Evolutionary conservation across 805 yeast genomes (phyloP).

Genomic region (Wickerhamiella spandovensis): DNA sequence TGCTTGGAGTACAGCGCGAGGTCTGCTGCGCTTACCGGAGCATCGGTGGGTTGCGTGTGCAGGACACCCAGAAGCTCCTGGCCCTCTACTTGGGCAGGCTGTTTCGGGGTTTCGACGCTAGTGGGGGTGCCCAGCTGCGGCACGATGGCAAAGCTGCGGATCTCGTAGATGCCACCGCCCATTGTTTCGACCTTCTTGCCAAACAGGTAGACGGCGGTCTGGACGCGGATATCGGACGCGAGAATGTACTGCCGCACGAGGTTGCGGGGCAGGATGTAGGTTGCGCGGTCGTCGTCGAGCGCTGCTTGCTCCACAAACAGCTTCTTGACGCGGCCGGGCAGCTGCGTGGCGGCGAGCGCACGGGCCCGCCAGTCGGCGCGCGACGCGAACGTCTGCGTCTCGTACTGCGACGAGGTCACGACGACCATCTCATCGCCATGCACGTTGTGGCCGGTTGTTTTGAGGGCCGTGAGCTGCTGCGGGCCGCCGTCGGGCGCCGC

Average conservation of each 20-base stretch:
- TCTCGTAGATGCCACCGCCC: slow-evolving; percentile 47
- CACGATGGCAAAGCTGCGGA: slow-evolving; percentile 57
- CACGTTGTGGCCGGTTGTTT: slow-evolving; percentile 72
- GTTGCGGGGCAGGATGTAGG: slow-evolving; percentile 75
- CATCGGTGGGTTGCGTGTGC: slow-evolving; percentile 70
- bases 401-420: slow-evolving; percentile 81
- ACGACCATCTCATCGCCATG: slow-evolving; percentile 95
- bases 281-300: slow-evolving; percentile 39
- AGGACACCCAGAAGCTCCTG: slow-evolving; percentile 84
- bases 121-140: slow-evolving; percentile 77
- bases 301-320: slow-evolving; percentile 54
- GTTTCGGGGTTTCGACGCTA: slow-evolving; percentile 46
- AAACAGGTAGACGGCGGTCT: slow-evolving; percentile 67
- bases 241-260: slow-evolving; percentile 62
- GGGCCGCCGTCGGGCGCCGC: slow-evolving; percentile 34
- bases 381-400: slow-evolving; percentile 69
- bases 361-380: slow-evolving; percentile 83
- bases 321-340: slow-evolving; percentile 63
- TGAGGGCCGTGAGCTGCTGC: slow-evolving; percentile 54
- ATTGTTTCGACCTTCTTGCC: slow-evolving; percentile 66
- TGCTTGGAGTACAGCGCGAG: slow-evolving; percentile 43
- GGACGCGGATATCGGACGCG: slow-evolving; percentile 67
- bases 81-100: slow-evolving; percentile 31
- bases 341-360: slow-evolving; percentile 63
- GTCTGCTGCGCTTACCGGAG: slow-evolving; percentile 25